A percentile compares a stretch with the other conserved stretches of the same genome.
These are phyloP conservation scores for Aspergillus sp. DNA, from an alignment of 2,329 filamentous ascomycete species.

Conservation along the genomic window DNA sequence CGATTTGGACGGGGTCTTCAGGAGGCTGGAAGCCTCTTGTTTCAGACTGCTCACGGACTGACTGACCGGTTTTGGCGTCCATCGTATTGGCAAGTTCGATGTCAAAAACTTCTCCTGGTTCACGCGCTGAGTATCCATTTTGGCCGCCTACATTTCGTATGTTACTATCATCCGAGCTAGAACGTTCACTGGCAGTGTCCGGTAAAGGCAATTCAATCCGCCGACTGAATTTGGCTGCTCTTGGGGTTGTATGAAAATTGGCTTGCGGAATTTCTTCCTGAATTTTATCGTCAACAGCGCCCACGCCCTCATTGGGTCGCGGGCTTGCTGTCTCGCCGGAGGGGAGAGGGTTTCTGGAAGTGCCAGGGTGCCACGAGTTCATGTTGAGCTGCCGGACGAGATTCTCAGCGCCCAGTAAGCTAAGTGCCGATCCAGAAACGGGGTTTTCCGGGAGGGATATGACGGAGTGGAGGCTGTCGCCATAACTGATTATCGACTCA, in stretches of 20 bases:
- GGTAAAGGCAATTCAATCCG: slow-evolving; percentile 41
- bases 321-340: slow-evolving; percentile 33
- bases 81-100: slow-evolving; percentile 43
- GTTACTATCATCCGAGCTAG: slow-evolving; percentile 23
- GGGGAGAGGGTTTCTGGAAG: slow-evolving; percentile 29
- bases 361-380: slow-evolving; percentile 42
- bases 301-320: slow-evolving; percentile 30
- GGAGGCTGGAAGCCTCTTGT: slow-evolving; percentile 17
- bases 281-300: slow-evolving; percentile 24
- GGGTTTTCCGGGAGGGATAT: slow-evolving; percentile 37
- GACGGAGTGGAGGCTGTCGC: slow-evolving; percentile 38
- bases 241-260: slow-evolving; percentile 31
- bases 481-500: slow-evolving; percentile 40
- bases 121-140: slow-evolving; percentile 6
- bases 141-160: slow-evolving; percentile 11
- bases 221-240: slow-evolving; percentile 33
- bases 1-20: slow-evolving; percentile 8
- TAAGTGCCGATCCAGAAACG: slow-evolving; percentile 42
- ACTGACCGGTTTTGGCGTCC: slow-evolving; percentile 43
- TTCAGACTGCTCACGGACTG: slow-evolving; percentile 24
- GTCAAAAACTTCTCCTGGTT: slow-evolving; percentile 24
- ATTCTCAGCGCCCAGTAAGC: slow-evolving; percentile 49
- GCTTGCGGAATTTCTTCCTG: slow-evolving; percentile 14
- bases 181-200: slow-evolving; percentile 38
- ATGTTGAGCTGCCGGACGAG: slow-evolving; percentile 50